Conservation (phyloP, 345 rosid species). For the Brassica incana region DNA sequence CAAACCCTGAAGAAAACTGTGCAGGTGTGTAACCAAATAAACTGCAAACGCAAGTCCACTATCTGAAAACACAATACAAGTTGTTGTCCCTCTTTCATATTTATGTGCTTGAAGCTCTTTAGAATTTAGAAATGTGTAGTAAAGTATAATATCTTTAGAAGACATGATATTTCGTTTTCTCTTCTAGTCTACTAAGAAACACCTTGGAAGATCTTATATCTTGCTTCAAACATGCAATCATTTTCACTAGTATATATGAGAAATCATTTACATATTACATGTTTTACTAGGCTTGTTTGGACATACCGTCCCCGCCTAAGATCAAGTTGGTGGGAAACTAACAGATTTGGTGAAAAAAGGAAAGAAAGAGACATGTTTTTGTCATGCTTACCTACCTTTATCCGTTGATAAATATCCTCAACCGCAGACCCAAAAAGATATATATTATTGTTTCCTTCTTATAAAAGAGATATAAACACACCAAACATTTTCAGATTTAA, state of each 20-base stretch:
- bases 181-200: neutral
- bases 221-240: neutral
- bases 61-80: neutral
- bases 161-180: neutral
- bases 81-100: slow-evolving; percentile 6
- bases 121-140: neutral
- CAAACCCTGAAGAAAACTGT: neutral
- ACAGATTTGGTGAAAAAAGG: slow-evolving; percentile 24
- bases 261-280: neutral
- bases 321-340: neutral
- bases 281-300: neutral
- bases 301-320: neutral
- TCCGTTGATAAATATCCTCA: slow-evolving; percentile 26
- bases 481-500: slow-evolving; percentile 14
- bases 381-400: slow-evolving; percentile 41
- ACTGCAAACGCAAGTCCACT: neutral
- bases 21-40: neutral
- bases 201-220: neutral
- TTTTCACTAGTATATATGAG: neutral
- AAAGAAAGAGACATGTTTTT: slow-evolving; percentile 35
- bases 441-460: slow-evolving; percentile 11
- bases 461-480: slow-evolving; percentile 31
- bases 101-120: neutral
- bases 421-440: slow-evolving; percentile 17
- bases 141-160: neutral